Conservation (phyloP, 495 filamentous ascomycete species). For the Penicillium steckii region DNA sequence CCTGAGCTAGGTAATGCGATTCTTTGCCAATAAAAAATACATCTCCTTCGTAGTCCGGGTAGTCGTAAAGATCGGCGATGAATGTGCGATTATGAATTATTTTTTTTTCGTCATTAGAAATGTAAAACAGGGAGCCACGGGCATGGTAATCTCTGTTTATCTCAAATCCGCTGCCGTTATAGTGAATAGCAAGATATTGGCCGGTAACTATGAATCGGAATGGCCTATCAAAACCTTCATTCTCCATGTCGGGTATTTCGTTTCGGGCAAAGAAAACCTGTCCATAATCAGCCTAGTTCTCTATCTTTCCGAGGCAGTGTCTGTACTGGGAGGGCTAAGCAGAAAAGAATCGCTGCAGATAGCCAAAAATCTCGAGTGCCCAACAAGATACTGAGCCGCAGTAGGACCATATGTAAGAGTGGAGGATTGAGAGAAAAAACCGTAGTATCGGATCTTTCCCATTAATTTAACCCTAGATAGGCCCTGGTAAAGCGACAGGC, state of each 20-base stretch:
- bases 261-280: background rate
- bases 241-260: conserved; percentile 2
- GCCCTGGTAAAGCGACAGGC: background rate
- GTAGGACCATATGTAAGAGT: background rate
- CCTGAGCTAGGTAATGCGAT: background rate
- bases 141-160: background rate
- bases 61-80: conserved; percentile 1
- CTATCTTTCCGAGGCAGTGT: background rate
- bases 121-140: conserved; percentile 6
- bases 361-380: background rate
- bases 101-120: conserved; percentile 9
- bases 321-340: background rate
- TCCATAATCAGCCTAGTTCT: background rate
- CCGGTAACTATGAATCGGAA: conserved; percentile 9
- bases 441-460: background rate
- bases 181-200: conserved; percentile 4
- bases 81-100: conserved; percentile 8
- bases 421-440: background rate
- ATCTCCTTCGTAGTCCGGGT: background rate
- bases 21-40: conserved; percentile 3
- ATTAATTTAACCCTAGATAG: background rate
- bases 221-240: conserved; percentile 2
- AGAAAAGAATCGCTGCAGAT: background rate
- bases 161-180: conserved; percentile 4
- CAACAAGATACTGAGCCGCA: background rate